These are phyloP conservation scores for Mucor sp. DNA, from an alignment of 371 early-diverging fungal genomes.

Conservation along the genomic window DNA sequence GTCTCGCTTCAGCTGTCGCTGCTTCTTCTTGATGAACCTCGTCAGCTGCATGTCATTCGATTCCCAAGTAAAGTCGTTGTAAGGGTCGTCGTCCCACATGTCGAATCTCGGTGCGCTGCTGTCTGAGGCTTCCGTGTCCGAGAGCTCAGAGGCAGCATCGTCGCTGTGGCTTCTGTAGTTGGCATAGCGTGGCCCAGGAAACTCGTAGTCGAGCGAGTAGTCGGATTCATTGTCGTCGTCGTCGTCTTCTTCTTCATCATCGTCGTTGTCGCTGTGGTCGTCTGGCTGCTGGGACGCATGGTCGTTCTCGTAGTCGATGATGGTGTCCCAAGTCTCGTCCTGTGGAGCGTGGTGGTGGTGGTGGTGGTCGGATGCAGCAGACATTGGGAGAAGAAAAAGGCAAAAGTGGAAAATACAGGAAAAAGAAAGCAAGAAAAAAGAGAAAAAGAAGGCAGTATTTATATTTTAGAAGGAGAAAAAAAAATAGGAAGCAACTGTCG, in stretches of 20 bases:
- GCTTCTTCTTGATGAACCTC: conserved; percentile 30
- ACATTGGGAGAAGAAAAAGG: not conserved
- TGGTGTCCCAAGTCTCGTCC: not conserved
- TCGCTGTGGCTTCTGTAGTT: conserved; percentile 35
- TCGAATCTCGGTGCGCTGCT: conserved; percentile 32
- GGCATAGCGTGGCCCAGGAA: conserved; percentile 42
- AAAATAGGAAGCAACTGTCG: not conserved
- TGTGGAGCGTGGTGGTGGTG: not conserved
- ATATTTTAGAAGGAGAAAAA: not conserved
- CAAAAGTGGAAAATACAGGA: not conserved
- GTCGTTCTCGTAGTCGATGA: not conserved
- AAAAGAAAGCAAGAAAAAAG: not conserved
- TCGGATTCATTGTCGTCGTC: conserved; percentile 35
- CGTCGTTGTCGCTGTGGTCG: conserved; percentile 1
- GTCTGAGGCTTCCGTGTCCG: conserved; percentile 14
- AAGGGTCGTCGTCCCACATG: conserved; percentile 56
- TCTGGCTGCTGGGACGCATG: not conserved
- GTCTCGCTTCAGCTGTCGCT: conserved; percentile 12
- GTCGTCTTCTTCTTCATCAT: conserved; percentile 12
- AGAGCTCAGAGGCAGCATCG: conserved; percentile 43
- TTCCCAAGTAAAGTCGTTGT: conserved; percentile 54
- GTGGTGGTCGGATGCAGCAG: not conserved
- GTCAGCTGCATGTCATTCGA: conserved; percentile 51
- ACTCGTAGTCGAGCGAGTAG: conserved; percentile 50
- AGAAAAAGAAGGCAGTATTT: not conserved